These are phyloP conservation scores for Pyrenochaeta sp. DNA, from an alignment of 2,329 filamentous ascomycete species.

Conservation along the genomic window DNA sequence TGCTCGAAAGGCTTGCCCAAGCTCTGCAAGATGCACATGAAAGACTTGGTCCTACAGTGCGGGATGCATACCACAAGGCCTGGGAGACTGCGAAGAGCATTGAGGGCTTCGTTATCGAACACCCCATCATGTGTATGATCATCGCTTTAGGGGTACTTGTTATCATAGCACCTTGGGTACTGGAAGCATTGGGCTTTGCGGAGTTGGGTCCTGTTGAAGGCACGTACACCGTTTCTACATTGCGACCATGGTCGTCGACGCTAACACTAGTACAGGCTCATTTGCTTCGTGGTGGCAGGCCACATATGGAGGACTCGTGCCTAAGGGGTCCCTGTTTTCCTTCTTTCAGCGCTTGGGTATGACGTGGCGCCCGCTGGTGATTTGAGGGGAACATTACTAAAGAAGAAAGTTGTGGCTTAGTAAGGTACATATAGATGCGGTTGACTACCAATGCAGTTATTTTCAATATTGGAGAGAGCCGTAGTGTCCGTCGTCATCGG, in stretches of 20 bases:
- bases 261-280: conserved; percentile 22
- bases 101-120: conserved; percentile 40
- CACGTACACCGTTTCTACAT: conserved; percentile 15
- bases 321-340: conserved; percentile 52
- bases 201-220: conserved; percentile 42
- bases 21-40: conserved; percentile 31
- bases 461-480: too few relatives aligned
- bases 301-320: conserved; percentile 50
- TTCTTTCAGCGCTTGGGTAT: conserved; percentile 57
- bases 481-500: too few relatives aligned
- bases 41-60: conserved; percentile 32
- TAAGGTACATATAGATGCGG: too few relatives aligned
- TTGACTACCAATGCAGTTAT: too few relatives aligned
- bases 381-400: not conserved
- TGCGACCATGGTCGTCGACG: not conserved
- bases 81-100: conserved; percentile 29
- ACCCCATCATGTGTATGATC: conserved; percentile 38
- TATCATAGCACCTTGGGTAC: conserved; percentile 35
- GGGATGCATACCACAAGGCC: conserved; percentile 33
- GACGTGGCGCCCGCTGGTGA: conserved; percentile 31
- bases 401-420: too few relatives aligned
- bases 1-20: conserved; percentile 36
- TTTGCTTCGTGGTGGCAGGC: conserved; percentile 55
- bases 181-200: conserved; percentile 44
- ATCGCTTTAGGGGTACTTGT: conserved; percentile 43